Percentiles rank a stretch among this genome's conserved stretches.
These are phyloP conservation scores for Paraconiothyrium sp. DNA, from an alignment of 2,329 filamentous ascomycete genomes.

Conservation along the genomic window DNA sequence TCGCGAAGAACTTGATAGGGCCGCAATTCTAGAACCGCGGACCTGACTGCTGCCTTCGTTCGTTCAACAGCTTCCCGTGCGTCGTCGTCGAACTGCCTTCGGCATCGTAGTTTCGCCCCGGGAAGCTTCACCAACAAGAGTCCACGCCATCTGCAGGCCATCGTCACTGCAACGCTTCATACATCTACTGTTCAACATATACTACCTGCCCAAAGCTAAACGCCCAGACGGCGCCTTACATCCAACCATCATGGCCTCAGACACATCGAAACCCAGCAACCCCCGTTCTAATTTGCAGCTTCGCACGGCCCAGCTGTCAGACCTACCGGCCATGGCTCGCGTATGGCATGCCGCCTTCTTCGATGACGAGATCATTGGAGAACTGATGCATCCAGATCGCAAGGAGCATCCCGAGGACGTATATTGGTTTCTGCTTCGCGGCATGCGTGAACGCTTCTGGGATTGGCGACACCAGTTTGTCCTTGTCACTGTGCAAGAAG, in stretches of 20 bases:
- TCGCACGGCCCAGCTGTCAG: slow-evolving; percentile 26
- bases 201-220: slow-evolving; percentile 1
- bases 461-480: slow-evolving; percentile 41
- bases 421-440: slow-evolving; percentile 40
- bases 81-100: background rate
- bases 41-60: background rate
- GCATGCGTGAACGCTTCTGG: slow-evolving; percentile 38
- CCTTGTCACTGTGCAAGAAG: slow-evolving; percentile 27
- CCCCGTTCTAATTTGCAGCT: slow-evolving; percentile 11
- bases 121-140: background rate
- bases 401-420: slow-evolving; percentile 38
- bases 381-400: slow-evolving; percentile 44
- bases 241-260: background rate
- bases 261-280: slow-evolving; percentile 1
- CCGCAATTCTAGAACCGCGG: background rate
- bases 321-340: slow-evolving; percentile 33
- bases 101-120: background rate
- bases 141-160: slow-evolving; percentile 2
- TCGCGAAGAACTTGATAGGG: background rate
- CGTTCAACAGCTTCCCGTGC: background rate
- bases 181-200: slow-evolving; percentile 6
- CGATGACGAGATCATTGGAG: slow-evolving; percentile 44
- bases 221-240: background rate
- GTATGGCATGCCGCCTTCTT: slow-evolving; percentile 42
- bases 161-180: background rate